Evolutionary conservation across 441 rosid genomes (phyloP).

Genomic region (Capsella rubella): DNA sequence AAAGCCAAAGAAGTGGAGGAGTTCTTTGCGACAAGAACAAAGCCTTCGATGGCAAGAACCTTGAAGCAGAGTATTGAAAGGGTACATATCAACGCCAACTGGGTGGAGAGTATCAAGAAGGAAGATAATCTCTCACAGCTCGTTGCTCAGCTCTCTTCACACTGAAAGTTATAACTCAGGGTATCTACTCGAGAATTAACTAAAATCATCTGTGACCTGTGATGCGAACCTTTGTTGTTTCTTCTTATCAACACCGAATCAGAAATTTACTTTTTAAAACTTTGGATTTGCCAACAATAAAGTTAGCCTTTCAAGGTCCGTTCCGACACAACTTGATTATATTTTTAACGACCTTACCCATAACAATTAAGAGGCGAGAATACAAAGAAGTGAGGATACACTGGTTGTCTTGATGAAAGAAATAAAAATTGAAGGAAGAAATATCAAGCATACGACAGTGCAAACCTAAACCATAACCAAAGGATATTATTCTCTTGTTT

Average conservation of each 20-base stretch:
- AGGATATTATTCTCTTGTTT: too few species aligned
- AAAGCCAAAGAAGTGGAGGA: slow-evolving; percentile 84
- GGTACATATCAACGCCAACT: slow-evolving; percentile 75
- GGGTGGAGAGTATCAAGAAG: slow-evolving; percentile 74
- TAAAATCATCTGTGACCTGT: not conserved
- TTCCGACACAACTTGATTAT: not conserved
- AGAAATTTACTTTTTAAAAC: not conserved
- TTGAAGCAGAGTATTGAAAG: slow-evolving; percentile 94
- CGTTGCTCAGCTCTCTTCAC: slow-evolving; percentile 58
- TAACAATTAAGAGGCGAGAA: too few species aligned
- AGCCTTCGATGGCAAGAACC: slow-evolving; percentile 78
- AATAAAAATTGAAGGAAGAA: too few species aligned
- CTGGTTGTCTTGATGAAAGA: not conserved
- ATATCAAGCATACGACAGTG: not conserved
- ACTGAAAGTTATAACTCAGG: slow-evolving; percentile 44
- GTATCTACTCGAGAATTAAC: slow-evolving; percentile 7
- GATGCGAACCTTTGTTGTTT: slow-evolving; percentile 25
- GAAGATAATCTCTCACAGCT: slow-evolving; percentile 62
- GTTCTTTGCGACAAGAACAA: slow-evolving; percentile 70
- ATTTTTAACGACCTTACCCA: too few species aligned
- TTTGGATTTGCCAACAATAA: slow-evolving; percentile 18
- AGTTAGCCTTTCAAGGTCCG: not conserved
- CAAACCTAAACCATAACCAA: too few species aligned
- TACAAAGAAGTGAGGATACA: too few species aligned
- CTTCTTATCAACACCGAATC: not conserved